Conservation (phyloP, 139 green algal species). For the Chlorella sp. region DNA sequence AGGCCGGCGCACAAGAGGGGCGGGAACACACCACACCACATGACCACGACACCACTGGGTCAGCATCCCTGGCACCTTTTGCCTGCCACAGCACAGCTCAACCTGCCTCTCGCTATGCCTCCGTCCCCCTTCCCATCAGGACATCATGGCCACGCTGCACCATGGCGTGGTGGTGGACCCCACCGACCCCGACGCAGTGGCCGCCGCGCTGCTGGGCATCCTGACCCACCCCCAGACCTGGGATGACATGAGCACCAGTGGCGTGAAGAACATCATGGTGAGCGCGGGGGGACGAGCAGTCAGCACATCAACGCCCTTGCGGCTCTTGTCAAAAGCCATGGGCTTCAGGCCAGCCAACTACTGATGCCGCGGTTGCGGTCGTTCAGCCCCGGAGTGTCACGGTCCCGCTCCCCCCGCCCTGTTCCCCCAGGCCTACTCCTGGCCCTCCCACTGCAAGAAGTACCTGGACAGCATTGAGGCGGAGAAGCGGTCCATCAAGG, state of each 20-base stretch:
- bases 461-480: constrained; percentile 78
- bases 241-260: constrained; percentile 71
- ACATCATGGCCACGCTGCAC: constrained; percentile 67
- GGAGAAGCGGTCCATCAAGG: constrained; percentile 53
- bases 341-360: too few relatives aligned
- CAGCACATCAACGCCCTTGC: too few relatives aligned
- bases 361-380: too few relatives aligned
- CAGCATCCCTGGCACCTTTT: constrained; percentile 50
- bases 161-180: constrained; percentile 94
- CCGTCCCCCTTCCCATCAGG: neutral
- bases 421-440: constrained; percentile 79
- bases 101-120: constrained; percentile 5
- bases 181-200: constrained; percentile 76
- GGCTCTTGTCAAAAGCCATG: too few relatives aligned
- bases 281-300: neutral
- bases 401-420: neutral
- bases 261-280: constrained; percentile 84
- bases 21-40: too few relatives aligned
- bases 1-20: too few relatives aligned
- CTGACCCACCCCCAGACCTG: constrained; percentile 78
- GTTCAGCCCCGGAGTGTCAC: too few relatives aligned
- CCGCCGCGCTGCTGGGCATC: constrained; percentile 81
- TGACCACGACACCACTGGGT: constrained; percentile 49
- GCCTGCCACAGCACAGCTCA: neutral
- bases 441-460: constrained; percentile 85